Base-by-base conservation (phyloP, 2,329 filamentous ascomycete genomes). In the Podosphaera fusca region DNA sequence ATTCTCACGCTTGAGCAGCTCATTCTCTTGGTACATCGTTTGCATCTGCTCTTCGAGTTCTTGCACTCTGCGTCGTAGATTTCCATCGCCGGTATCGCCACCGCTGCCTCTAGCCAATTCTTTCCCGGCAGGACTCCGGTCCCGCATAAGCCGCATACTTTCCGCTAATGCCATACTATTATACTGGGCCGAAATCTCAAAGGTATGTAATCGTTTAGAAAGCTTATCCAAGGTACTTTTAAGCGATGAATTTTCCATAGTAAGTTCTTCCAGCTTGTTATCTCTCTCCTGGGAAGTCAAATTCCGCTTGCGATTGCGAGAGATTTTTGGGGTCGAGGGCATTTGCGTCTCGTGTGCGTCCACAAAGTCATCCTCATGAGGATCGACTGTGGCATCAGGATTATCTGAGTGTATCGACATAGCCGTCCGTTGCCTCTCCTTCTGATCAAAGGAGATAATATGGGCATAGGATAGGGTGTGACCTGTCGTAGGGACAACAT, bases 391-490 rank as follows among this genome's bases (percentile, higher is more conserved):
- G 52, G 66, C 65, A 55, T 69, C 63, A 4, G 62, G 60, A 33
- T 64, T 65, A 45, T 64, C 62, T 42, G 65, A 64, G 58, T 76
- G 72, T 6, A 72, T 64, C 1, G 75, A 77, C 5, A 75, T 74
- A 31, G 73, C 77, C 55, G 78, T 67, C 8, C 80, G 77, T 7
- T 79, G 74, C 66, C 77, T 80, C 66, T 83, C 80, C 64, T 83
- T 83, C 61, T 81, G 77, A 40, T 78, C 80, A 62, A 79, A 82
- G 47, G 74, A 83, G 29, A 95, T 73, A 56, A 98, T 95, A 60
- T 85, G 88, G 50, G 92, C 89, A 66, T 96, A 98, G 0, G 88
- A 92, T 59, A 89, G 84, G 2, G 88, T 95, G 61, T 90, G 88
- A 4, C 92, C 90, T 21, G 85, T 87, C 0, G 86, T 85, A 3